phyloP scores from a whole-genome alignment of 1,284 basidiomycete species.

The Sporisorium exsertum region DNA sequence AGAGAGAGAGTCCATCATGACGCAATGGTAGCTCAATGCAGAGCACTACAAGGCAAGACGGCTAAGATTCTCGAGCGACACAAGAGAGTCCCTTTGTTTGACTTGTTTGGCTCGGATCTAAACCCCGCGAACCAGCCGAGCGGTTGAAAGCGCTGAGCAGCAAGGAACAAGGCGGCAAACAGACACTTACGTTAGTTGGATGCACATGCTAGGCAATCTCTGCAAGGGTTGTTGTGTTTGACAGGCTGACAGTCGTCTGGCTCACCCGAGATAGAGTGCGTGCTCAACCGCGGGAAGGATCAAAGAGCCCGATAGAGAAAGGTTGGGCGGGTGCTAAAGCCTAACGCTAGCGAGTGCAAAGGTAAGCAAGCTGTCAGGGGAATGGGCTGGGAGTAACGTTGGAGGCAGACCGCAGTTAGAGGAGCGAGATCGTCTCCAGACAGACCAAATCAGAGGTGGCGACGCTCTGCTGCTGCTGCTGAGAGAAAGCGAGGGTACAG shows the following conservation, averaged over 20 bases:
- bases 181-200: background rate
- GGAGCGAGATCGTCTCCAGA: no score
- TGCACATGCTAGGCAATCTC: conserved; percentile 1
- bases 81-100: no score
- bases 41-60: background rate
- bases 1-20: background rate
- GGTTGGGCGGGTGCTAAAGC: background rate
- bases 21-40: background rate
- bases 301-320: no score
- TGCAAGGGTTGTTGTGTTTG: background rate
- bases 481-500: background rate
- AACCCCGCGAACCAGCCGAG: background rate
- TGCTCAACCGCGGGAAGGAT: no score
- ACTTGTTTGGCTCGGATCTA: background rate
- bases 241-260: background rate
- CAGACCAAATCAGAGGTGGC: background rate
- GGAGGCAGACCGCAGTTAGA: background rate
- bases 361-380: background rate
- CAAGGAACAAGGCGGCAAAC: background rate
- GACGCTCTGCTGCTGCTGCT: conserved; percentile 2
- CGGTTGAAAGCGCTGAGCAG: background rate
- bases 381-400: background rate
- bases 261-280: background rate
- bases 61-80: background rate
- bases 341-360: background rate